phyloP scores from a whole-genome alignment of 1,284 basidiomycete species.

The Anthracocystis panici-leucophaei region DNA sequence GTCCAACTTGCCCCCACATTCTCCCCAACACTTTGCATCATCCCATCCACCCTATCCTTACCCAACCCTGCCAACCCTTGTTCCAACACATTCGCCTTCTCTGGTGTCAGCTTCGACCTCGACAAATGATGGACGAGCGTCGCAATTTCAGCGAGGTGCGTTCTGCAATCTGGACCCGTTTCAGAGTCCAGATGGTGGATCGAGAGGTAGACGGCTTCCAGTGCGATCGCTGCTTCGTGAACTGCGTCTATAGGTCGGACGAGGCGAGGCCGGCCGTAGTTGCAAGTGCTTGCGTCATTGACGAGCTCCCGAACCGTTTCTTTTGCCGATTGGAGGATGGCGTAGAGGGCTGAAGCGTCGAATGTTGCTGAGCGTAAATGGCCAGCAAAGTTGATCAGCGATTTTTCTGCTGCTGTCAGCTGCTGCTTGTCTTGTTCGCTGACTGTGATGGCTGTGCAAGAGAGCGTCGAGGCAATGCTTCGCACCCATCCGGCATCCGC shows the following conservation, averaged over 20 bases:
- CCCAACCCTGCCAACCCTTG: conserved; percentile 23
- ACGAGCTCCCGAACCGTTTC: conserved; percentile 10
- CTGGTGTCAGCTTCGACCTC: neutral
- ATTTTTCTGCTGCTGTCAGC: conserved; percentile 17
- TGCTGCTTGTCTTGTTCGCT: conserved; percentile 10
- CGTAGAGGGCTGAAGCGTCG: neutral
- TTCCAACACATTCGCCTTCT: conserved; percentile 13
- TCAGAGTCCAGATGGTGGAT: neutral
- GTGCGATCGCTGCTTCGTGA: conserved; percentile 14
- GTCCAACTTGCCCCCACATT: conserved; percentile 27
- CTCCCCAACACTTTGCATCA: conserved; percentile 15
- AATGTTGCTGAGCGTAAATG: neutral
- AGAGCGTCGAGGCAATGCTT: conserved; percentile 20
- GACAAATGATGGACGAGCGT: conserved; percentile 37
- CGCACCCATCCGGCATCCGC: conserved; percentile 28
- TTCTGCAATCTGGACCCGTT: conserved; percentile 11
- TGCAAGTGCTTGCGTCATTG: neutral
- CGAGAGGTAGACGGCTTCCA: conserved; percentile 33
- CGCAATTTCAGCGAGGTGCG: conserved; percentile 42
- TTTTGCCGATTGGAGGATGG: conserved; percentile 29
- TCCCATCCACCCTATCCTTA: conserved; percentile 19
- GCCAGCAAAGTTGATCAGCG: conserved; percentile 13
- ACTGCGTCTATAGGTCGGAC: conserved; percentile 33
- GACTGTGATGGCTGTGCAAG: neutral
- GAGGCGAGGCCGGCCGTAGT: neutral